Evolutionary conservation across 2,329 filamentous ascomycete genomes (phyloP).

Genomic region (Colletotrichum liaoningense): DNA sequence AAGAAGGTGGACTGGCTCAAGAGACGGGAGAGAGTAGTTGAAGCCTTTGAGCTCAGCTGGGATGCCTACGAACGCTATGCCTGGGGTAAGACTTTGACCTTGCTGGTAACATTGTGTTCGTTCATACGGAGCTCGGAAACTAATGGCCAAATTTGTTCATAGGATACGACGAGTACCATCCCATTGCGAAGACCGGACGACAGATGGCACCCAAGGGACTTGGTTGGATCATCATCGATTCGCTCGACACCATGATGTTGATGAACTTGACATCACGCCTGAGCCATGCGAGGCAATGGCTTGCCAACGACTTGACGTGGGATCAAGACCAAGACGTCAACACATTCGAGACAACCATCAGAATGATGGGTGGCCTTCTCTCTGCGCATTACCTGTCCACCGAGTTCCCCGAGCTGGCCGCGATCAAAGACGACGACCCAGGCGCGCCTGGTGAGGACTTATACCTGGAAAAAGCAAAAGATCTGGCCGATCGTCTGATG

Average conservation of each 20-base stretch:
- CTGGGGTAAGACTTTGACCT: slow-evolving; percentile 76
- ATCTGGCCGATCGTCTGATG: slow-evolving; percentile 88
- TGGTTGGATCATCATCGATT: slow-evolving; percentile 98
- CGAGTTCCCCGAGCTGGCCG: slow-evolving; percentile 82
- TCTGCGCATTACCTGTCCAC: slow-evolving; percentile 96
- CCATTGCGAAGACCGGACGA: slow-evolving; percentile 79
- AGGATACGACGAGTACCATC: slow-evolving; percentile 90
- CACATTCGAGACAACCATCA: slow-evolving; percentile 97
- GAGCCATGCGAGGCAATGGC: slow-evolving; percentile 88
- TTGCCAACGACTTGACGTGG: slow-evolving; percentile 83
- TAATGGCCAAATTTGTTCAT: slow-evolving; percentile 4
- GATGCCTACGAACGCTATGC: slow-evolving; percentile 91
- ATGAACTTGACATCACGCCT: slow-evolving; percentile 96
- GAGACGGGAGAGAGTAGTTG: slow-evolving; percentile 83
- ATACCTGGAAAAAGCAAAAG: slow-evolving; percentile 95
- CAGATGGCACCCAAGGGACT: slow-evolving; percentile 91
- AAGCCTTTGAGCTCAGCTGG: slow-evolving; percentile 93
- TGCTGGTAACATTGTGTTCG: not conserved
- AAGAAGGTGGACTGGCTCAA: slow-evolving; percentile 77
- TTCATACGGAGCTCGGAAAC: not conserved
- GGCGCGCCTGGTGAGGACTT: slow-evolving; percentile 85
- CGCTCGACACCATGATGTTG: slow-evolving; percentile 95
- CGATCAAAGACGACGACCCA: slow-evolving; percentile 76
- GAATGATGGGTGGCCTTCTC: slow-evolving; percentile 93
- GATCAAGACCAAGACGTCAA: slow-evolving; percentile 96